These are phyloP conservation scores for Mortierella sp. DNA, from an alignment of 371 early-diverging fungal species.

Conservation along the genomic window DNA sequence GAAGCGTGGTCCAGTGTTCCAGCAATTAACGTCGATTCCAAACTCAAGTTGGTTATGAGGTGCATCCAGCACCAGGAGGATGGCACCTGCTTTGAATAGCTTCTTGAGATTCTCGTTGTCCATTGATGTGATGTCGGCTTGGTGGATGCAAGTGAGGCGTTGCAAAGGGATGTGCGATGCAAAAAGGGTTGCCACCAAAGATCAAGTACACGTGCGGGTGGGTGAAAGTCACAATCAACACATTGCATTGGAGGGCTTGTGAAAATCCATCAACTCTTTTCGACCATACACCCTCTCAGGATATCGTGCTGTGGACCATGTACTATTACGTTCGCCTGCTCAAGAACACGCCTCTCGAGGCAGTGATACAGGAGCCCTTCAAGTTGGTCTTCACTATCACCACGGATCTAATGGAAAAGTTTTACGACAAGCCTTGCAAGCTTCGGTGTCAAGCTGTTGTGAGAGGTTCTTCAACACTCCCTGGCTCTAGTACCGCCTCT, in stretches of 20 bases:
- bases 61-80: conserved; percentile 83
- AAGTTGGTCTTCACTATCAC: conserved; percentile 54
- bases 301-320: conserved; percentile 15
- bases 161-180: too few relatives aligned
- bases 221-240: background rate
- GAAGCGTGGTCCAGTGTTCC: conserved; percentile 92
- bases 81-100: conserved; percentile 82
- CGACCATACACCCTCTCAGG: background rate
- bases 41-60: conserved; percentile 81
- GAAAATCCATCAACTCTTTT: background rate
- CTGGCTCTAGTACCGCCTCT: conserved; percentile 23
- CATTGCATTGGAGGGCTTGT: too few relatives aligned
- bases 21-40: conserved; percentile 92
- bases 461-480: conserved; percentile 26
- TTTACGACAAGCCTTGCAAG: conserved; percentile 47
- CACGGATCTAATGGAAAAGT: conserved; percentile 52
- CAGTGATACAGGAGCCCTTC: conserved; percentile 54
- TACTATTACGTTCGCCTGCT: conserved; percentile 52
- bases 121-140: too few relatives aligned
- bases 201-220: background rate
- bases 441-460: conserved; percentile 51
- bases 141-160: background rate
- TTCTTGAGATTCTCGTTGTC: conserved; percentile 79
- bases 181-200: conserved; percentile 5
- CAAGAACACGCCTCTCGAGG: conserved; percentile 54